These are phyloP conservation scores for Pseudogymnoascus destructans DNA, from an alignment of 2,329 filamentous ascomycete genomes.

Conservation along the genomic window DNA sequence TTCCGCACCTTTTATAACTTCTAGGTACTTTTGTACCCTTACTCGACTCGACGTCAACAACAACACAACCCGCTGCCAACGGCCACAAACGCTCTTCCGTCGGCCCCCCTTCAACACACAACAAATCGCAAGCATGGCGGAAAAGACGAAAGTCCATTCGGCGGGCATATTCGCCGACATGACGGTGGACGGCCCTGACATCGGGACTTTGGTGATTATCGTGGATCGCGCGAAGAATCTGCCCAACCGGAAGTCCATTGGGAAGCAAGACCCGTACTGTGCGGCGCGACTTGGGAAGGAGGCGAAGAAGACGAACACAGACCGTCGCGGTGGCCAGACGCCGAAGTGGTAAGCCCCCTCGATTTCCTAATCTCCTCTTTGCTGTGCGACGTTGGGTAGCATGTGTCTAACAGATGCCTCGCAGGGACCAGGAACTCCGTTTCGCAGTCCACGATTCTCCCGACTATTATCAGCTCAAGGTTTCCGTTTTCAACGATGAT, in stretches of 20 bases:
- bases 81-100: neutral
- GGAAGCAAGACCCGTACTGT: constrained; percentile 97
- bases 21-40: neutral
- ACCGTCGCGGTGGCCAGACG: constrained; percentile 87
- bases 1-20: neutral
- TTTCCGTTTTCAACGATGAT: constrained; percentile 96
- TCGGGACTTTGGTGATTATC: constrained; percentile 84
- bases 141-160: constrained; percentile 53
- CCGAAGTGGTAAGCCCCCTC: constrained; percentile 64
- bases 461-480: constrained; percentile 90
- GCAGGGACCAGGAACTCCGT: constrained; percentile 91
- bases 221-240: constrained; percentile 94
- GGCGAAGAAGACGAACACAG: constrained; percentile 91
- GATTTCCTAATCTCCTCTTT: neutral
- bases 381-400: neutral
- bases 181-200: constrained; percentile 81
- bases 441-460: constrained; percentile 93
- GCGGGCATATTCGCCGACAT: constrained; percentile 92
- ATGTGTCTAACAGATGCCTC: constrained; percentile 16
- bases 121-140: constrained; percentile 30
- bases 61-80: neutral
- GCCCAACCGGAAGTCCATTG: constrained; percentile 92
- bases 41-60: constrained; percentile 2
- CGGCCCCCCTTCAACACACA: neutral
- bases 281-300: constrained; percentile 89